Conservation (phyloP, 1,284 basidiomycete species). For the Mycosarcoma maydis region DNA sequence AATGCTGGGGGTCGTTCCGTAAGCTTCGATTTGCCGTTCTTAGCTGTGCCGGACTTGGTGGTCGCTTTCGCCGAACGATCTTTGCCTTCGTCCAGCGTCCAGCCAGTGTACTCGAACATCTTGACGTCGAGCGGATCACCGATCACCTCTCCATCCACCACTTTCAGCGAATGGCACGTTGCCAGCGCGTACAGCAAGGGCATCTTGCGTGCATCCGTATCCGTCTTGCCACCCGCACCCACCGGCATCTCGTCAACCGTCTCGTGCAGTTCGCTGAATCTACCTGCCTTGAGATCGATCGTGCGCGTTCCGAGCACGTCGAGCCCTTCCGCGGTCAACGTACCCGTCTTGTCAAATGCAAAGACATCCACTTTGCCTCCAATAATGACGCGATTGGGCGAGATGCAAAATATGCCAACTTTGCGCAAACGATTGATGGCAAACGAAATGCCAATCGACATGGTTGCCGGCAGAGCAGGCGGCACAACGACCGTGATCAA, state of each 20-base stretch:
- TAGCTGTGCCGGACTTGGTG: conserved; percentile 58
- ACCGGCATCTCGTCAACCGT: conserved; percentile 86
- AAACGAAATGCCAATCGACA: conserved; percentile 97
- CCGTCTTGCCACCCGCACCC: conserved; percentile 54
- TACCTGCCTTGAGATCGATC: conserved; percentile 68
- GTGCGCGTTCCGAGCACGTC: conserved; percentile 79
- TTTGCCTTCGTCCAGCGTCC: conserved; percentile 88
- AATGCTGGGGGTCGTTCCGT: conserved; percentile 84
- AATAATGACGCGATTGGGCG: conserved; percentile 94
- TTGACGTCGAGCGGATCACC: conserved; percentile 92
- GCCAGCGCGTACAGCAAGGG: conserved; percentile 90
- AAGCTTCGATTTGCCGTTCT: conserved; percentile 63
- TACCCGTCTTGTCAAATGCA: conserved; percentile 99
- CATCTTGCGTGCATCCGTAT: conserved; percentile 75
- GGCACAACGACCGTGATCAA: conserved; percentile 98
- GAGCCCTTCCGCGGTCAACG: conserved; percentile 95
- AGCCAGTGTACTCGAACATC: conserved; percentile 92
- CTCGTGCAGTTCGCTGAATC: conserved; percentile 90
- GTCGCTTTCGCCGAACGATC: conserved; percentile 54
- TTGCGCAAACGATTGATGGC: conserved; percentile 89
- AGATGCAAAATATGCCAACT: conserved; percentile 92
- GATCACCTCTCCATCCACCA: conserved; percentile 86
- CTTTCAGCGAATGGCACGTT: conserved; percentile 94
- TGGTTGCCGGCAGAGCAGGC: conserved; percentile 93
- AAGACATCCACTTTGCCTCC: conserved; percentile 97